A percentile compares a stretch with the other conserved stretches of the same genome.
Conservation (phyloP, 441 rosid species). For the Macaranga tanarius region DNA sequence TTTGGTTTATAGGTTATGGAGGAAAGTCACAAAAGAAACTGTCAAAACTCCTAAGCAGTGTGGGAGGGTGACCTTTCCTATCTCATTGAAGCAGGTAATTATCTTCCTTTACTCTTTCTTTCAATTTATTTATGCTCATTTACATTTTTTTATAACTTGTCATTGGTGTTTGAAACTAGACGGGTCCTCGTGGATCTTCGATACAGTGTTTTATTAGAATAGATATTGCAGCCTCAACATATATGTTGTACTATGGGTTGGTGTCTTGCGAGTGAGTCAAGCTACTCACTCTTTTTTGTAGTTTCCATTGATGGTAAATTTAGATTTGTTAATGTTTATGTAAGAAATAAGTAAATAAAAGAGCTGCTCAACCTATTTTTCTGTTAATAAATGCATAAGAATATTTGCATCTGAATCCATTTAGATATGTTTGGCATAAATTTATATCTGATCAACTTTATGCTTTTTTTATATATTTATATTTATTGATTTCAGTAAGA, state of each 20-base stretch:
- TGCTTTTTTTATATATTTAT: neutral
- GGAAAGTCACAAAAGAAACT: conserved; percentile 73
- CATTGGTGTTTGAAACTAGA: conserved; percentile 43
- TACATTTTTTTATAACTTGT: conserved; percentile 11
- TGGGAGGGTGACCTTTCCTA: conserved; percentile 85
- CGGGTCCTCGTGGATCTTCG: conserved; percentile 77
- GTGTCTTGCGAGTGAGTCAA: conserved; percentile 82
- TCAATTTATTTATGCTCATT: conserved; percentile 2
- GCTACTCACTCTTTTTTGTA: conserved; percentile 12
- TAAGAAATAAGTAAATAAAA: neutral
- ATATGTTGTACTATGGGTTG: conserved; percentile 60
- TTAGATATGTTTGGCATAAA: neutral
- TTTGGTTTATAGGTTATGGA: conserved; percentile 89
- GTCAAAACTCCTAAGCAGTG: conserved; percentile 80
- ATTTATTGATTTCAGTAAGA: neutral
- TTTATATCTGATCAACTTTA: neutral
- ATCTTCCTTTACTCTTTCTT: conserved; percentile 3
- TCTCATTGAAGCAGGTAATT: conserved; percentile 86
- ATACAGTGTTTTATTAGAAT: conserved; percentile 87
- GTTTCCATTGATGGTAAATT: neutral
- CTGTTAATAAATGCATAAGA: neutral
- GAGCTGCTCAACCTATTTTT: no score
- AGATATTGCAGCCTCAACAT: conserved; percentile 71
- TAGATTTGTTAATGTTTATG: neutral
- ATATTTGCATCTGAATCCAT: neutral